Base-by-base conservation (phyloP, 2,329 filamentous ascomycete genomes). In the Drechslerella dactyloides region DNA sequence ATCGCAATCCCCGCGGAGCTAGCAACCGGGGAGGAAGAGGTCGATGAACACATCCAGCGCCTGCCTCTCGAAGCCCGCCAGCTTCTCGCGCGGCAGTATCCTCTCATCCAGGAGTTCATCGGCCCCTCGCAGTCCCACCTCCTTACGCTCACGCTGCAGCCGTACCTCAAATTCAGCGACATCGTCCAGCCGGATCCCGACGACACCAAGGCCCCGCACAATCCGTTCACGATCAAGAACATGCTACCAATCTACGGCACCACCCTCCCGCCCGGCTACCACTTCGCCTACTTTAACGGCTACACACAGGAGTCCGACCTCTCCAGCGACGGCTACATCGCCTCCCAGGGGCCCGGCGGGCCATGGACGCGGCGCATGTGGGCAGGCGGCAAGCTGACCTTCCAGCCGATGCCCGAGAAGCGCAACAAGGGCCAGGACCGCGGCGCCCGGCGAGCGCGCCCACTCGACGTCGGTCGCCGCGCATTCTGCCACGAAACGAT, bases 251-350 rank as follows among this genome's bases (percentile, higher is more conserved):
- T 46, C 51, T 63, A 73, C 61, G 48, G 76, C 73, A 56, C 52
- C 44, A 23, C 23, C 8, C 72, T 80, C 15, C 87, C 88, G 0
- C 83, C 85, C 30, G 90, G 89, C 37, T 88, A 96, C 78, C 92
- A 97, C 79, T 83, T 96, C 37, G 86, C 93, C 74, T 96, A 96
- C 82, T 97, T 96, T 81, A 91, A 92, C 69, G 85, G 89, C 10
- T 85, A 87, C 73, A 82, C 89, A 17, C 82, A 85, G 0, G 81
- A 85, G 13, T 85, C 84, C 6, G 76, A 82, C 35, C 85, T 97
- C 48, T 84, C 91, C 17, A 82, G 86, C 0, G 94, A 99, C 81
- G 93, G 94, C 65, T 96, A 93, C 0, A 93, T 97, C 78, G 82
- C 85, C 2, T 83, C 89, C 59, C 91, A 96, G 78, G 87, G 84